Evolutionary conservation across 1,284 basidiomycete species (phyloP), one percentile per base, ranked within the genome.

Genomic region (Mycena sp.): DNA sequence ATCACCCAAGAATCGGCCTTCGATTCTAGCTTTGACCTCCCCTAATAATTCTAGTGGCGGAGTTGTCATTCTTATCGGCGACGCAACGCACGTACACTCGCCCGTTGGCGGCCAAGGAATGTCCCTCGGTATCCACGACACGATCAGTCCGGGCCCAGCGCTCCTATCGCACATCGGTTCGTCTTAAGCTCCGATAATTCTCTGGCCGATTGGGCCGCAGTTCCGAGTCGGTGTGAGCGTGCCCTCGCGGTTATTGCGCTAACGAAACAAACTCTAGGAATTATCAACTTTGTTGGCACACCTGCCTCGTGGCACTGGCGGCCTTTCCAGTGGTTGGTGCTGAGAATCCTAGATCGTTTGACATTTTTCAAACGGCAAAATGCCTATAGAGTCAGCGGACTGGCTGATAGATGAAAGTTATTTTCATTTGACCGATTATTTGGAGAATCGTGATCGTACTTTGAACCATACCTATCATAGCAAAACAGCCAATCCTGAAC

Each of bases 71-170:
- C 74, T 83, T 7, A 67, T 80, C 7, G 81, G 81, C 21, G 82
- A 82, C 64, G 78, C 80, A 4, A 80, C 80, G 7, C 82, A 83
- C 69, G 78, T 81, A 29, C 81, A 81, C 61, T 76, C 78, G 5
- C 81, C 81, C 21, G 70, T 76, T 3, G 81, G 80, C 17, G 81
- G 80, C 1, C 80, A 81, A 57, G 81, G 81, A 6, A 81, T 82
- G 79, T 81, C 81, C 48, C 75, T 81, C 14, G 79, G 79, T 7
- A 72, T 83, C n/a, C 76, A 80, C 25, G 81, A 83, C 62, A 78
- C 79, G 1, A 71, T 80, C 23, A 71, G 71, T 37, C 70, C 80
- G 1, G 79, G 74, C 21, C 69, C 56, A n/a, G 58, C 37, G 26
- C 61, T 66, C 14, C 37, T 25, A 2, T 19, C 54, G 46, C 37